phyloP scores from a whole-genome alignment of 257 asterid genomes.

The Avicennia marina region DNA sequence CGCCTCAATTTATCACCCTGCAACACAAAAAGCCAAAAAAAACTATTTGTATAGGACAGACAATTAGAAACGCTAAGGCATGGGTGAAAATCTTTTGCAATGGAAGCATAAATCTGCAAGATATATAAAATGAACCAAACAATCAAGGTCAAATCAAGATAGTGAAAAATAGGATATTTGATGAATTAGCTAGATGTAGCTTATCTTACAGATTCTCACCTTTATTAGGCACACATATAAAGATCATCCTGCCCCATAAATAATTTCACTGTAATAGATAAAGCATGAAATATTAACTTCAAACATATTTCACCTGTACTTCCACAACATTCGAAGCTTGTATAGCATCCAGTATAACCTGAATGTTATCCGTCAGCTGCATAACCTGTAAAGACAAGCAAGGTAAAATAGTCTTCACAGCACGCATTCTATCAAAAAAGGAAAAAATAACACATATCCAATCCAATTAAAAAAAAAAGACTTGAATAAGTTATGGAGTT shows the following conservation, averaged over 20 bases:
- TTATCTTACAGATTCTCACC: too few species aligned
- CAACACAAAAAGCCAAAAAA: not conserved
- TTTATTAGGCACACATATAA: too few species aligned
- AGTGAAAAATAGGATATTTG: not conserved
- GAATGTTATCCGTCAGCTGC: constrained; percentile 60
- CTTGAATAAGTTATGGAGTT: not conserved
- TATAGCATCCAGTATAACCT: constrained; percentile 47
- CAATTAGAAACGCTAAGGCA: not conserved
- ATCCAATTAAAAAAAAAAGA: not conserved
- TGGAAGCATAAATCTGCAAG: too few species aligned
- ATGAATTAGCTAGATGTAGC: too few species aligned
- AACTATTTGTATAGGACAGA: too few species aligned
- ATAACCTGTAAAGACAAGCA: constrained; percentile 31
- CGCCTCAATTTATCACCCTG: constrained; percentile 71
- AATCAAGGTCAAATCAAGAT: not conserved
- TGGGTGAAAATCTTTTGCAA: not conserved
- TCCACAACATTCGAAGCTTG: constrained; percentile 57
- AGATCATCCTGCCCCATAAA: not conserved
- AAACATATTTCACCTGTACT: constrained; percentile 52
- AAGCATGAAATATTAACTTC: too few species aligned
- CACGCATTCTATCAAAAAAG: not conserved
- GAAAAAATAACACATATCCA: not conserved
- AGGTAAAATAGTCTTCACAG: not conserved
- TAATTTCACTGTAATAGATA: too few species aligned
- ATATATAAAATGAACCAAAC: too few species aligned